These are phyloP conservation scores for Immersiella caudata DNA, from an alignment of 495 filamentous ascomycete species.

Conservation along the genomic window DNA sequence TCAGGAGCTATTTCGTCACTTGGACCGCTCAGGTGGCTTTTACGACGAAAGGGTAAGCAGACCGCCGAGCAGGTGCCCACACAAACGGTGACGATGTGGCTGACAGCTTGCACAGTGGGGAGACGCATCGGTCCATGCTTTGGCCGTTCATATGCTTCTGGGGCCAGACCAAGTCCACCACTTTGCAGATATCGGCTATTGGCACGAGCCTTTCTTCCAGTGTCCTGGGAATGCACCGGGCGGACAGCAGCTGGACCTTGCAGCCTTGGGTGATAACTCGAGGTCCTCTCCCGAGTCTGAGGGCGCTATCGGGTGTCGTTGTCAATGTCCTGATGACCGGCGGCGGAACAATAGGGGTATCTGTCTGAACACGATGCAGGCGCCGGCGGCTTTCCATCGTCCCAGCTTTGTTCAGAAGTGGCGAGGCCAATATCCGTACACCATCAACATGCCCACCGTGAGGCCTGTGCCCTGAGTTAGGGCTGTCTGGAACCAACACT, in stretches of 20 bases:
- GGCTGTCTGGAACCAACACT: no score
- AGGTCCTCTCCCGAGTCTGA: conserved; percentile 10
- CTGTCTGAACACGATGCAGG: conserved; percentile 17
- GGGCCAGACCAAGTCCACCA: conserved; percentile 53
- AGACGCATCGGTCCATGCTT: conserved; percentile 55
- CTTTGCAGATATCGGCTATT: conserved; percentile 56
- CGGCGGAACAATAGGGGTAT: conserved; percentile 15
- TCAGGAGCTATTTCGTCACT: conserved; percentile 49
- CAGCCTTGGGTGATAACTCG: neutral
- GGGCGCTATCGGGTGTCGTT: conserved; percentile 14
- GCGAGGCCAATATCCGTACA: conserved; percentile 9
- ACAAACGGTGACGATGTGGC: neutral
- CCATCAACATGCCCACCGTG: neutral
- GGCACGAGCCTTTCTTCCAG: conserved; percentile 52
- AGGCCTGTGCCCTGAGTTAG: neutral
- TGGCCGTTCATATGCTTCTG: conserved; percentile 54
- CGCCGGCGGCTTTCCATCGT: conserved; percentile 1
- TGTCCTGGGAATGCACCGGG: conserved; percentile 48
- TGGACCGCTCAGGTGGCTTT: conserved; percentile 55
- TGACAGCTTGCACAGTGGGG: conserved; percentile 44
- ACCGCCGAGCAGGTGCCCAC: neutral
- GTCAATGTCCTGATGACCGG: conserved; percentile 7
- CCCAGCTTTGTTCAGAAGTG: conserved; percentile 2
- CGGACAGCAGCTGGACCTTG: conserved; percentile 34
- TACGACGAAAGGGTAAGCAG: conserved; percentile 53